phyloP scores from a whole-genome alignment of 140 eudicot genomes.

The Anethum foeniculum region DNA sequence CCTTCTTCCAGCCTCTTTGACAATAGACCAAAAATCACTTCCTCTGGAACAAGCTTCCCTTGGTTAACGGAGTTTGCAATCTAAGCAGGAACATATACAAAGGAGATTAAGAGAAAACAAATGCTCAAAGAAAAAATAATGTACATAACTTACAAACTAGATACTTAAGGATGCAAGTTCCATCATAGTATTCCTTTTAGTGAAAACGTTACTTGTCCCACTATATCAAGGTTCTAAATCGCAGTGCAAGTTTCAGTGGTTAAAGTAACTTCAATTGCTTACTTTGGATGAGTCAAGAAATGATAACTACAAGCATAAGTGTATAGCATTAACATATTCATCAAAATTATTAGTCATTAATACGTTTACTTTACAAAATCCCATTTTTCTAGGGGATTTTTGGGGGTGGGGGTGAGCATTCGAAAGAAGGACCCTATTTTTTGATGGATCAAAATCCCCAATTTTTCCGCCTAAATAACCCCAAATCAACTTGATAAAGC shows the following conservation, averaged over 20 bases:
- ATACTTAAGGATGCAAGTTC: not conserved
- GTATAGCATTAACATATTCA: not conserved
- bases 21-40: slow-evolving; percentile 70
- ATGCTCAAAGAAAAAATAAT: not conserved
- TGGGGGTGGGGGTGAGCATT: not conserved
- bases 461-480: not conserved
- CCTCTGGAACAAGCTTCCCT: slow-evolving; percentile 90
- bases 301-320: not conserved
- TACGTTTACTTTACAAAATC: not conserved
- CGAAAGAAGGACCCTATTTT: not conserved
- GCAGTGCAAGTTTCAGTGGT: no score
- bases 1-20: slow-evolving; percentile 94
- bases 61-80: slow-evolving; percentile 78
- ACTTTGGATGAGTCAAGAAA: not conserved
- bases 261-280: not conserved
- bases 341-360: not conserved
- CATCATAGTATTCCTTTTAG: not conserved
- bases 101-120: not conserved
- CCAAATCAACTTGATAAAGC: not conserved
- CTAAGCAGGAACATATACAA: slow-evolving; percentile 21
- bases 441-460: not conserved
- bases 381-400: not conserved
- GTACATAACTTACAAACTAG: not conserved
- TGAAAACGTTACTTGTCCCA: not conserved
- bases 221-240: not conserved